Base-by-base conservation (phyloP, 2,329 filamentous ascomycete species). In the Colletotrichum gloeosporioides region DNA sequence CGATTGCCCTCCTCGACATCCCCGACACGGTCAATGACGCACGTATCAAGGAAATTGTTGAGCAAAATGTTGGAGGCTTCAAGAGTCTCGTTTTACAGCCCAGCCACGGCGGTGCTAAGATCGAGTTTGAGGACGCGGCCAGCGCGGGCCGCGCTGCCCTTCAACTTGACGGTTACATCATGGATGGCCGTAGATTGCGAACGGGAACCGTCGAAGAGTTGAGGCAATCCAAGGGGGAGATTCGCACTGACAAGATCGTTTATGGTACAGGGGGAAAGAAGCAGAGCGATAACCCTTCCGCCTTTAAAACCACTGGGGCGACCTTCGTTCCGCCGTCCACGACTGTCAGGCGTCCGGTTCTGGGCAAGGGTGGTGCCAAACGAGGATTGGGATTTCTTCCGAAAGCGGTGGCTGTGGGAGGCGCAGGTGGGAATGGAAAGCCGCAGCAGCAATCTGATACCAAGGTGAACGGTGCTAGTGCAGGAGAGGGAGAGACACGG, bases 11-110 rank as follows among this genome's bases (percentile, higher is more conserved):
- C 32, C 91, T 98, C 85, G 94, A 96, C 77, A 88, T 99, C 2
- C 95, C 97, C 1, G 97, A 99, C 81, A 99, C 96, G 0, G 92
- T 99, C 80, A 98, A 98, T 78, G 95, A 98, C 81, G 92, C 94
- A 2, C 95, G 96, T 34, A 92, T 99, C 71, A 92, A 92, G 61
- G 89, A 92, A 0, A 87, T 98, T 4, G 92, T 94, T 10, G 93
- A 95, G 79, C 44, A 53, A 12, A 90, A 92, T 2, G 89, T 93
- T 61, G 96, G 95, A 1, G 84, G 89, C 2, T 89, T 98, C 29
- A 89, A 93, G 78, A 96, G 96, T 83, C 89, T 99, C 6, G 89
- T 94, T 15, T 89, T 98, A 13, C 93, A 95, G 62, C 95, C 96
- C 2, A 92, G 95, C 76, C 95, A 98, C 77, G 93, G 93, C 74